phyloP scores from a whole-genome alignment of 2,329 filamentous ascomycete genomes.

The Colletotrichum simmondsii region DNA sequence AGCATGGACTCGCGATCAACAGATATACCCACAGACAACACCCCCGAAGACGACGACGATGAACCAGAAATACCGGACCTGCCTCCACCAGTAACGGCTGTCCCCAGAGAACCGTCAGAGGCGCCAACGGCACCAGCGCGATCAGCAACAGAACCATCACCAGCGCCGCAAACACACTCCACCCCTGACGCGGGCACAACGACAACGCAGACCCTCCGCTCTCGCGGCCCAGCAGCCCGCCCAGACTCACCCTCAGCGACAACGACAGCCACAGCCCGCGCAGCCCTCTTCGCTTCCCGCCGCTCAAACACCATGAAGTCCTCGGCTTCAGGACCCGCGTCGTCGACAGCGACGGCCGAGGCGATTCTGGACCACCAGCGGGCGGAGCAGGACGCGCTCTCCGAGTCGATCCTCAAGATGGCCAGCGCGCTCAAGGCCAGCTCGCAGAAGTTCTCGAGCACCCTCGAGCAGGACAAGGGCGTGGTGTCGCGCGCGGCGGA shows the following conservation, averaged over 20 bases:
- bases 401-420: constrained; percentile 83
- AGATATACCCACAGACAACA: constrained; percentile 36
- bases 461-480: constrained; percentile 78
- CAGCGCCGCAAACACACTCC: constrained; percentile 41
- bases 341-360: constrained; percentile 69
- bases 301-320: constrained; percentile 37
- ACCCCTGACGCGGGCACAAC: background rate
- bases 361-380: constrained; percentile 81
- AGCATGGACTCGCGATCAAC: constrained; percentile 54
- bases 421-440: constrained; percentile 81
- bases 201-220: constrained; percentile 48
- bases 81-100: constrained; percentile 5
- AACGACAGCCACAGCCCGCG: constrained; percentile 50
- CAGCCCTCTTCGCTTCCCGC: constrained; percentile 56
- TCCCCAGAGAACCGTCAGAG: background rate
- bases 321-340: constrained; percentile 44
- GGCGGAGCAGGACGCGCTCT: constrained; percentile 84
- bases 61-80: constrained; percentile 17
- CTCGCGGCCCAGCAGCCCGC: constrained; percentile 40
- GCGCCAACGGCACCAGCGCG: background rate
- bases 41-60: constrained; percentile 33
- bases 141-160: background rate
- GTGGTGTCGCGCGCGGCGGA: constrained; percentile 77
- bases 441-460: constrained; percentile 76
- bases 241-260: constrained; percentile 36